phyloP scores from a whole-genome alignment of 768 basidiomycete species.

The Boletus vinaceobasis region DNA sequence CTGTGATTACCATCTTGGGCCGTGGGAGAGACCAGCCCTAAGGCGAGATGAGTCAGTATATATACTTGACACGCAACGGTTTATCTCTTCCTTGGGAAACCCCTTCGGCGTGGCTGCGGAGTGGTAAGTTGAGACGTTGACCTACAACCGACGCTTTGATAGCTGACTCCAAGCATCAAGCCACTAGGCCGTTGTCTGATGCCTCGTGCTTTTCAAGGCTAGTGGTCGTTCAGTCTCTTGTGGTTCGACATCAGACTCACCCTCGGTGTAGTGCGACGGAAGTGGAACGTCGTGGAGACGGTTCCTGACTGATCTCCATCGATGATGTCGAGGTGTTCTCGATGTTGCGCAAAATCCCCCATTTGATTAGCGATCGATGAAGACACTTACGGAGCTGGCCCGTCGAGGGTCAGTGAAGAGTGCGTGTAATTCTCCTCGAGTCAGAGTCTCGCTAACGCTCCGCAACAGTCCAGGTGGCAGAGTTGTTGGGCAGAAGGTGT shows the following conservation, averaged over 20 bases:
- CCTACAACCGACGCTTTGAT: neutral
- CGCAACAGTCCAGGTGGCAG: constrained; percentile 11
- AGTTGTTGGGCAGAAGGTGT: constrained; percentile 9
- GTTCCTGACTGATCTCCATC: constrained; percentile 11
- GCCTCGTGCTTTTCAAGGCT: constrained; percentile 8
- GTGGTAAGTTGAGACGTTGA: constrained; percentile 13
- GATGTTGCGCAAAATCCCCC: constrained; percentile 2
- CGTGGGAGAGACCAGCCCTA: constrained; percentile 32
- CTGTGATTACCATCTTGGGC: constrained; percentile 6
- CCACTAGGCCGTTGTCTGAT: constrained; percentile 19
- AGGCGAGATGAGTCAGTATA: constrained; percentile 13
- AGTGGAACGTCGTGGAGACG: constrained; percentile 13
- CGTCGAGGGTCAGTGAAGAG: constrained; percentile 21
- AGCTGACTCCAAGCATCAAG: constrained; percentile 7
- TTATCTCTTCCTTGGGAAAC: constrained; percentile 24
- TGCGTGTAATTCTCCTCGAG: neutral
- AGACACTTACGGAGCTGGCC: constrained; percentile 17
- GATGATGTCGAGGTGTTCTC: constrained; percentile 7
- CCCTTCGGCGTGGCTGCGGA: constrained; percentile 29
- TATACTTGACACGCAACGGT: neutral
- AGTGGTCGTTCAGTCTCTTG: neutral
- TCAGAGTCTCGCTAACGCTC: neutral
- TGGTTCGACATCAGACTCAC: neutral
- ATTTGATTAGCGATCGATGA: constrained; percentile 18
- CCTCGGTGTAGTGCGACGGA: constrained; percentile 5